Evolutionary conservation across 164 flowering plant species (phyloP), one percentile per base, ranked within the genome.

Genomic region (Vitis rupestris): DNA sequence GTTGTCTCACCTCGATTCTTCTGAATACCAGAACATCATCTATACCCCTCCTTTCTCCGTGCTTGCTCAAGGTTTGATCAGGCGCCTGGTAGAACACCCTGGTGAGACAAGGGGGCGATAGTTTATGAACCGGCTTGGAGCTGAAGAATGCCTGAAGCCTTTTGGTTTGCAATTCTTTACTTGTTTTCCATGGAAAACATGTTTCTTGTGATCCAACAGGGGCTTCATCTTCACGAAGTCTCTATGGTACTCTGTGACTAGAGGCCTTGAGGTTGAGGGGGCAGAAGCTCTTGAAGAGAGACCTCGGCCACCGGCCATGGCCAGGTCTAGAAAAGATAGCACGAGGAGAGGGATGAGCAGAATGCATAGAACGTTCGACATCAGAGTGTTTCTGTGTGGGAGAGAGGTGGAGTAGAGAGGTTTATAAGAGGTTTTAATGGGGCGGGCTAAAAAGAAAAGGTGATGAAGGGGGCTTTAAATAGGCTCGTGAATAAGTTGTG

Each of bases 41-140:
- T 23, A 23, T 23, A 23, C 27, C 27, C 27, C 27, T 23, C 27
- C 27, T 2, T 61, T 61, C 37, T 70, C 27, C 15, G 27, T 13
- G 1, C 48, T 7, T 27, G 1, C 10, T 73, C 70, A 75, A 19
- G 76, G 79, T 51, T 70, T 64, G 44, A 12, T 55, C 4, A 27
- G 1, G 23, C n/a, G 72, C 30, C 2, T 30, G 4, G 71, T 10
- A 19, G 75, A 59, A 52, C 82, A 82, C 49, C 67, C 31, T 10
- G 65, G 11, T 9, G 80, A 79, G 31, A 81, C 81, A 30, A 87
- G 64, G 0, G 83, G 55, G 12, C 81, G 82, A 63, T 80, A 79
- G 67, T 93, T 90, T 2, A 76, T 87, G 54, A 64, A 88, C 31
- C 92, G 87, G 65, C 98, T 90, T 0, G 98, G 96, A 11, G 94